phyloP scores from a whole-genome alignment of 805 yeast species.

The Citeromyces nyonsensis region DNA sequence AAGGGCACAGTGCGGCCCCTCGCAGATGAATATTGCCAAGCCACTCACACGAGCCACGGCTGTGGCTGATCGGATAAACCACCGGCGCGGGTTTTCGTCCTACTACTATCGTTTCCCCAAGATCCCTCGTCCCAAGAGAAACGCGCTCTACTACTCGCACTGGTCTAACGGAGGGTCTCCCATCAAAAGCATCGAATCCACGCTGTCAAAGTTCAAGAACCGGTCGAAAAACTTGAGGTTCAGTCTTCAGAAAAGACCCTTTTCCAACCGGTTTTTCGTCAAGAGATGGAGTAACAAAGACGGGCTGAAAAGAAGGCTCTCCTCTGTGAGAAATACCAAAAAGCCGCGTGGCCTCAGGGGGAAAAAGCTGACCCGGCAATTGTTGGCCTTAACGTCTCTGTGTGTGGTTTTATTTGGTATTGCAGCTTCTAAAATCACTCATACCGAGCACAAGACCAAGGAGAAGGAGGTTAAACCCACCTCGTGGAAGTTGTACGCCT shows the following conservation, averaged over 20 bases:
- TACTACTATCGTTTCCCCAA: constrained; percentile 28
- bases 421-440: constrained; percentile 17
- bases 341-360: constrained; percentile 11
- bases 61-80: constrained; percentile 1
- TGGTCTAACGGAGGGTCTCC: constrained; percentile 2
- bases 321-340: constrained; percentile 3
- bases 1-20: no score
- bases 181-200: constrained; percentile 8
- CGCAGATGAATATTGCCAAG: constrained; percentile 1
- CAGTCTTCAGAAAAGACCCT: constrained; percentile 5
- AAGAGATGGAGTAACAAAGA: constrained; percentile 2
- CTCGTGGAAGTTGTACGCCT: constrained; percentile 83
- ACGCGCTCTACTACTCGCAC: constrained; percentile 27
- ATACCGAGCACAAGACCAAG: constrained; percentile 9
- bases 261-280: constrained; percentile 12
- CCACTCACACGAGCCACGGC: constrained; percentile 3
- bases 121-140: constrained; percentile 42
- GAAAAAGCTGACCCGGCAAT: constrained; percentile 19
- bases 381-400: constrained; percentile 41
- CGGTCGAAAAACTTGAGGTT: constrained; percentile 10
- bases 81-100: background rate
- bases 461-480: constrained; percentile 31
- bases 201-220: constrained; percentile 6
- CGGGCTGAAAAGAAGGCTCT: background rate
- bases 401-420: constrained; percentile 38